Conservation (phyloP, 768 basidiomycete species). For the Paxillus rubicundulus region DNA sequence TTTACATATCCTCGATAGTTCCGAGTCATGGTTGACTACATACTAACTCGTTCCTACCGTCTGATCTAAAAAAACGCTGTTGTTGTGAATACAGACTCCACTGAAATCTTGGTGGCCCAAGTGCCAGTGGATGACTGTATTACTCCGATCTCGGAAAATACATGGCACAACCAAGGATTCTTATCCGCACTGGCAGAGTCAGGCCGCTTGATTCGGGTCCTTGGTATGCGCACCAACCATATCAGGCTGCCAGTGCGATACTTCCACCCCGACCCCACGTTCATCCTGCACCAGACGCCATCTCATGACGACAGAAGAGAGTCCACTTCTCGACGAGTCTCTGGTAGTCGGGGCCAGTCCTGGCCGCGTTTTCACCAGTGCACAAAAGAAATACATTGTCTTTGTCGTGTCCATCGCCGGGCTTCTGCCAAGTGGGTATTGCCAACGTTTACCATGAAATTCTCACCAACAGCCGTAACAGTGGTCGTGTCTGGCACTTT, state of each 20-base stretch:
- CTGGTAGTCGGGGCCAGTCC: background rate
- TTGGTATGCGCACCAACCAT: background rate
- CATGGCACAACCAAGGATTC: too few species aligned
- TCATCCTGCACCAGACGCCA: background rate
- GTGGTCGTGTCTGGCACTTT: slow-evolving; percentile 67
- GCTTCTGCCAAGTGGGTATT: slow-evolving; percentile 51
- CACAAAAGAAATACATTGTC: slow-evolving; percentile 48
- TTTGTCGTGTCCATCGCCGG: slow-evolving; percentile 55
- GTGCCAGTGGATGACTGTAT: too few species aligned
- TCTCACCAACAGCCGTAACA: slow-evolving; percentile 19
- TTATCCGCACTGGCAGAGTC: too few species aligned
- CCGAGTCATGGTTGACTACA: too few species aligned
- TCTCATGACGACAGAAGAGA: slow-evolving; percentile 3
- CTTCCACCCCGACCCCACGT: background rate
- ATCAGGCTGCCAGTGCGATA: too few species aligned
- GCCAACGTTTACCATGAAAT: background rate
- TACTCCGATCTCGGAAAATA: too few species aligned
- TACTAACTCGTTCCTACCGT: too few species aligned
- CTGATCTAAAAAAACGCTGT: too few species aligned
- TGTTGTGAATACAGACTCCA: too few species aligned
- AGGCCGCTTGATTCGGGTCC: too few species aligned
- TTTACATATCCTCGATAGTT: too few species aligned
- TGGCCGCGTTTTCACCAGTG: slow-evolving; percentile 47
- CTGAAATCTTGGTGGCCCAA: too few species aligned
- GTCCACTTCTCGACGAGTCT: background rate